A percentile compares a stretch with the other conserved stretches of the same genome.
phyloP scores from a whole-genome alignment of 805 yeast species.

The Myxozyma melibiosi region DNA sequence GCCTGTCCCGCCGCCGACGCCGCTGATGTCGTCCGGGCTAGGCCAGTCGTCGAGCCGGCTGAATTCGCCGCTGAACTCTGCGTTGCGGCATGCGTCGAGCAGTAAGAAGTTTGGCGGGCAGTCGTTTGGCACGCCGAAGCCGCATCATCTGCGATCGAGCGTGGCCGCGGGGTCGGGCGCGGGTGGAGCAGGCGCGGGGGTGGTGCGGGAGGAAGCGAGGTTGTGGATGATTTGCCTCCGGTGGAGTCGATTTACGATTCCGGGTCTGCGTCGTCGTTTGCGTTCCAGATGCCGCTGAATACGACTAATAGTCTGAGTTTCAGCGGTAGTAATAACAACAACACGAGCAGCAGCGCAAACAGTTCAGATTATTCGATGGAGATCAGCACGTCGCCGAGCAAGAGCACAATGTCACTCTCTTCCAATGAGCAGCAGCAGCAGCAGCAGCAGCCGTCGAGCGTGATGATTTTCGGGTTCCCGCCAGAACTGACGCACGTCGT shows the following conservation, averaged over 20 bases:
- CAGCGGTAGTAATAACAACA: not conserved
- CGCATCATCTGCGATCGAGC: slow-evolving; percentile 16
- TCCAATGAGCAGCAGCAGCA: not conserved
- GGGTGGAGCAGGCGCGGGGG: not conserved
- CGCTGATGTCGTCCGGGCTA: not conserved
- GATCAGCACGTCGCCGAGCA: not conserved
- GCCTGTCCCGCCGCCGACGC: not conserved
- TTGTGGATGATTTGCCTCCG: slow-evolving; percentile 28
- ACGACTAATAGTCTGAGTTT: not conserved
- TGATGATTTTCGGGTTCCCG: slow-evolving; percentile 86
- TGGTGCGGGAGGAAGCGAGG: not conserved
- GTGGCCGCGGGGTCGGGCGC: not conserved
- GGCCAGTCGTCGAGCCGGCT: not conserved
- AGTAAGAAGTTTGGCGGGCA: slow-evolving; percentile 30
- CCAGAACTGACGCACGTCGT: slow-evolving; percentile 69
- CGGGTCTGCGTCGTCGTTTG: slow-evolving; percentile 30
- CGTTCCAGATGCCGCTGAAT: slow-evolving; percentile 26
- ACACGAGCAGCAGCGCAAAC: not conserved
- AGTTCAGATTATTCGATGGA: not conserved
- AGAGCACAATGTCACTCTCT: no score
- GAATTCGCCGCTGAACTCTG: not conserved
- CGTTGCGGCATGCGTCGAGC: slow-evolving; percentile 1
- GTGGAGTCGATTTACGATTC: slow-evolving; percentile 30
- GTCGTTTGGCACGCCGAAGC: slow-evolving; percentile 38
- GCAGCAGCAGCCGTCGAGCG: slow-evolving; percentile 44